Base-by-base conservation (phyloP, 176 grass and related monocot genomes). In the Tillandsia fasciculata region DNA sequence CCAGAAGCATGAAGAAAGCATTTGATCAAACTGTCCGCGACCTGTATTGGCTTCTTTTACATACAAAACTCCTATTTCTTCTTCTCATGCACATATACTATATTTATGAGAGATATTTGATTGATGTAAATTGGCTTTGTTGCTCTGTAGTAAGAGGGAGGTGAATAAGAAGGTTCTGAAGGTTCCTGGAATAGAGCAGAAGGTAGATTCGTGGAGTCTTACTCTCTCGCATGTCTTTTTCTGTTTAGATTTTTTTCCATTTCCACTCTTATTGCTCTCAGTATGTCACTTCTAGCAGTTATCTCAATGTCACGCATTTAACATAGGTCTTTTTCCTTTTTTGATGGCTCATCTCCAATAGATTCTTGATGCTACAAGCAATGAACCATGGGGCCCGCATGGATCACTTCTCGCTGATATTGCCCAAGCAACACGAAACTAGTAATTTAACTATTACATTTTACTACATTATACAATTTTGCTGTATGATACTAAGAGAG, bases 311-410 rank as follows among this genome's bases (percentile, higher is more conserved):
- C n/a, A 42, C 28, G 11, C 26, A 67, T 15, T 67, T 29, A 18
- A 67, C 14, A 12, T 42, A 7, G 65, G n/a, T 67, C 42, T 12
- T 49, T 49, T 33, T n/a, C 27, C 10, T 67, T 49, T 47, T 15
- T 49, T 67, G 64, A 15, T 66, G 12, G 23, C 4, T 42, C 7
- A 42, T 42, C 13, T 66, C 29, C 47, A 5, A 9, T 66, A 99
- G 94, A 86, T 99, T 71, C 89, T 99, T 29, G 94, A 99, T 65
- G 94, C 94, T 57, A 99, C 94, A 51, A 99, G 94, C 84, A 99
- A 99, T 72, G 94, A 99, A 48, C 84, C 94, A 10, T 99, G 94
- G 94, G 94, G 94, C 26, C 94, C 94, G 1, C 94, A 99, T 78
- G 94, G 94, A 76, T 85, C 94, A 13, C 84, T 90, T 49, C 76